Evolutionary conservation across 2,329 filamentous ascomycete genomes (phyloP), one percentile per base, ranked within the genome.

Genomic region (Pezicula radicicola): DNA sequence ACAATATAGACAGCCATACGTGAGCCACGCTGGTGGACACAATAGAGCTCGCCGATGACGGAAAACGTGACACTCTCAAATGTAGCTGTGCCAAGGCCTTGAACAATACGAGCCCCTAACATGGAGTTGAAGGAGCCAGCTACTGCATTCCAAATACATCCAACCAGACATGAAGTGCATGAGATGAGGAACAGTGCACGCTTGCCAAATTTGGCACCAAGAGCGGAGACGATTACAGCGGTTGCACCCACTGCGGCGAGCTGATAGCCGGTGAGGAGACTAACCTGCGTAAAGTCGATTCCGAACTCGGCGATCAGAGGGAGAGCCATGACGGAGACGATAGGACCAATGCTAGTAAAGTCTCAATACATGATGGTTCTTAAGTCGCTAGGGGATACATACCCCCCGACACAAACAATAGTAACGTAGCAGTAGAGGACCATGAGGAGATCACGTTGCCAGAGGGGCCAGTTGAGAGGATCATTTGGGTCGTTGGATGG

Each of bases 401-500:
- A 30, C 28, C 28, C 28, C 6, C 36, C 36, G 5, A 19, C 36
- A 19, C 15, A 40, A 7, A 19, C 15, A 13, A 2, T n/a, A 6
- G 36, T 39, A 40, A 7, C 8, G 6, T 10, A 39, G 6, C 13
- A 15, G 19, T 21, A 16, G 19, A 30, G 5, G 25, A 46, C 33
- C 7, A 51, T 18, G 12, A 50, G 13, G 4, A 37, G 8, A 9
- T 50, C 48, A 2, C 39, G 39, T 9, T 50, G 28, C 37, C 39
- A 50, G 19, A 50, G 21, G 2, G 48, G 40, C 48, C 48, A 50
- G 6, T 19, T 76, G 6, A 76, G 54, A 1, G 75, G 75, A 52
- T 77, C 75, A 50, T 77, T 77, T 0, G 72, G 73, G 30, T 69
- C 72, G 53, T 73, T 69, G n/a, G 68, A 72, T 4, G 75, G 75